Conservation (phyloP, 768 basidiomycete genomes). For the Rhodocollybia butyracea region DNA sequence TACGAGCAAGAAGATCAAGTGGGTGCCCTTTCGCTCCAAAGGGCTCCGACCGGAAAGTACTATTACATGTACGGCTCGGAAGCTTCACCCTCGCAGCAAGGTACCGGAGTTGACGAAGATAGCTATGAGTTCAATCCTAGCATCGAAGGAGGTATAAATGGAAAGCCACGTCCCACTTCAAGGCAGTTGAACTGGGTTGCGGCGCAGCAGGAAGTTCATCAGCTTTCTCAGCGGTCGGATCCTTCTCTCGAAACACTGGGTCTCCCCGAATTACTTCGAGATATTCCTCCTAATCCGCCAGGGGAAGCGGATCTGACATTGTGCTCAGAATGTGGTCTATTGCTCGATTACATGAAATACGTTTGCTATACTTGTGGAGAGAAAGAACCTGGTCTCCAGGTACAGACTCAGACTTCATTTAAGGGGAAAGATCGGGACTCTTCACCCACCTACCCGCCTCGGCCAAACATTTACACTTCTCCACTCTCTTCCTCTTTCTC, state of each 20-base stretch:
- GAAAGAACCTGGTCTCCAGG: slow-evolving; percentile 43
- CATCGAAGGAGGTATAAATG: slow-evolving; percentile 26
- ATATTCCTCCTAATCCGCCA: slow-evolving; percentile 43
- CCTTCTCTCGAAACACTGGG: slow-evolving; percentile 26
- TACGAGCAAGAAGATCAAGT: slow-evolving; percentile 36
- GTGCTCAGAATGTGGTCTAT: slow-evolving; percentile 77
- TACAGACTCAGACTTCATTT: slow-evolving; percentile 17
- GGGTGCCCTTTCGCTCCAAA: slow-evolving; percentile 61
- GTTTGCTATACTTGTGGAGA: slow-evolving; percentile 88
- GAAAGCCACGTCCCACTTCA: slow-evolving; percentile 54
- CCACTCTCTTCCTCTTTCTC: slow-evolving; percentile 20
- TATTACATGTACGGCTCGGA: slow-evolving; percentile 67
- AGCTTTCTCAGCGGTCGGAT: slow-evolving; percentile 22
- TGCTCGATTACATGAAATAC: slow-evolving; percentile 83
- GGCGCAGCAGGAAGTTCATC: slow-evolving; percentile 38
- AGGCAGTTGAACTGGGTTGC: slow-evolving; percentile 67
- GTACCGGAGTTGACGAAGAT: slow-evolving; percentile 47
- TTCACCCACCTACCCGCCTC: slow-evolving; percentile 31
- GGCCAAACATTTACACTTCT: slow-evolving; percentile 24
- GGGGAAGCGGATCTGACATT: slow-evolving; percentile 65
- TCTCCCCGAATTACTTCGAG: slow-evolving; percentile 51
- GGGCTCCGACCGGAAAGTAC: slow-evolving; percentile 66
- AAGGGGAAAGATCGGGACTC: slow-evolving; percentile 49
- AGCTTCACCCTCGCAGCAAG: slow-evolving; percentile 47
- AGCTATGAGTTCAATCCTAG: slow-evolving; percentile 27